Evolutionary conservation across 192 early-diverging fungal species (phyloP).

Genomic region (Coemansia sp.): DNA sequence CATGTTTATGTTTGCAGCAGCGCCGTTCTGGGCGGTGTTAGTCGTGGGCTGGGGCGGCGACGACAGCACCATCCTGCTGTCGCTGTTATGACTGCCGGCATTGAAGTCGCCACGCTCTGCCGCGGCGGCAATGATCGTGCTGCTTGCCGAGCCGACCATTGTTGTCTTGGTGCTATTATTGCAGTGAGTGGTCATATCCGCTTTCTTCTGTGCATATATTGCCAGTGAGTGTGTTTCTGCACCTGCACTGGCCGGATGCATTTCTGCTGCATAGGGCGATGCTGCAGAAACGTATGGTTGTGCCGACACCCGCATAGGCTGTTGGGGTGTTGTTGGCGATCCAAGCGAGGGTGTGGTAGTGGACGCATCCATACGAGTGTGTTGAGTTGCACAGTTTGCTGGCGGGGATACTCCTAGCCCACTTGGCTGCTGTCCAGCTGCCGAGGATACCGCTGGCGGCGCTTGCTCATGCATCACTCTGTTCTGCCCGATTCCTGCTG

Average conservation of each 20-base stretch:
- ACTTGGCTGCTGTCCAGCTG: not conserved
- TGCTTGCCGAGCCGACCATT: constrained; percentile 4
- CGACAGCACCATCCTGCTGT: constrained; percentile 12
- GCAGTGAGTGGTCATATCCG: constrained; percentile 21
- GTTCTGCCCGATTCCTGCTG: constrained; percentile 3
- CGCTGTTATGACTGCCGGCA: not conserved
- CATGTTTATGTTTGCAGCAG: not conserved
- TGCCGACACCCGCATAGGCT: constrained; percentile 39
- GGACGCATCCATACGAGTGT: not conserved
- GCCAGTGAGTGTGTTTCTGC: constrained; percentile 33
- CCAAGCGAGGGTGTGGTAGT: constrained; percentile 14
- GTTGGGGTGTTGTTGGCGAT: constrained; percentile 54
- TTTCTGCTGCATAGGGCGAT: constrained; percentile 23
- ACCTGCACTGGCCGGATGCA: constrained; percentile 28
- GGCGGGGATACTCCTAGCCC: not conserved
- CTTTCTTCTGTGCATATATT: constrained; percentile 46
- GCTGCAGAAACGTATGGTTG: constrained; percentile 37
- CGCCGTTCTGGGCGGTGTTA: not conserved
- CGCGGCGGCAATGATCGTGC: not conserved
- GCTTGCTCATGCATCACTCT: constrained; percentile 1
- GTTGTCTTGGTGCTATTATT: constrained; percentile 21
- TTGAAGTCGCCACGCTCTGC: not conserved
- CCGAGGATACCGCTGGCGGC: constrained; percentile 11
- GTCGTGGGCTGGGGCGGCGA: constrained; percentile 10
- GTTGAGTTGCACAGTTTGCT: not conserved